phyloP scores from a whole-genome alignment of 2,329 filamentous ascomycete species.

The Magnaporthiopsis poae region DNA sequence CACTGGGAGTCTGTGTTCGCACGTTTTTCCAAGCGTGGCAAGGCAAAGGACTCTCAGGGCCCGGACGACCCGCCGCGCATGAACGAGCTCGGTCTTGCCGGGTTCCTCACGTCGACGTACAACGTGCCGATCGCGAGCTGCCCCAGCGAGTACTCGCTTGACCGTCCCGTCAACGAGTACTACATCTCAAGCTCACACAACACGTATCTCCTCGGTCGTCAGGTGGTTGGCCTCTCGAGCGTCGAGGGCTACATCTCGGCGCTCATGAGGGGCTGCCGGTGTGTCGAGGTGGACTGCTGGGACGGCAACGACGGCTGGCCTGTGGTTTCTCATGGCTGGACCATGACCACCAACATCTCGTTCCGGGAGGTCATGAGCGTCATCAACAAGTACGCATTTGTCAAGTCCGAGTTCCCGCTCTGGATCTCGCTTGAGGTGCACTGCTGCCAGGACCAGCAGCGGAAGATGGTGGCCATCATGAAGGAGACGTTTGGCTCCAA shows the following conservation, averaged over 20 bases:
- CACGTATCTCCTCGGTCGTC: slow-evolving; percentile 85
- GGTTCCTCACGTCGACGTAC: slow-evolving; percentile 63
- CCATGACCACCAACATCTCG: slow-evolving; percentile 75
- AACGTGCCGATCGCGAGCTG: slow-evolving; percentile 58
- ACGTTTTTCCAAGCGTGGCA: slow-evolving; percentile 54
- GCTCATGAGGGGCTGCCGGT: slow-evolving; percentile 79
- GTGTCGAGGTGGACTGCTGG: slow-evolving; percentile 97
- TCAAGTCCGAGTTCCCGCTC: slow-evolving; percentile 74
- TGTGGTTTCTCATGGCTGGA: slow-evolving; percentile 82
- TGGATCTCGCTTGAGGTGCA: slow-evolving; percentile 95
- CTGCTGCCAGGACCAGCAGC: slow-evolving; percentile 73
- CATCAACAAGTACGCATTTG: slow-evolving; percentile 90
- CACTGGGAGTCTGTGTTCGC: slow-evolving; percentile 66
- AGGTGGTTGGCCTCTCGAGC: slow-evolving; percentile 81
- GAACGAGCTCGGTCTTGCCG: slow-evolving; percentile 68
- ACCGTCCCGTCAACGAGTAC: slow-evolving; percentile 88
- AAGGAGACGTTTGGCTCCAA: slow-evolving; percentile 71
- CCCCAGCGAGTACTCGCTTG: slow-evolving; percentile 54
- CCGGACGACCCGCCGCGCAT: slow-evolving; percentile 42
- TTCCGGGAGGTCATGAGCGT: slow-evolving; percentile 88
- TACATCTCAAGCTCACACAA: slow-evolving; percentile 98
- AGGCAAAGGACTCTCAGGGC: slow-evolving; percentile 28
- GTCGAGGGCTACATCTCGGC: slow-evolving; percentile 90
- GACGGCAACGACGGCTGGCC: slow-evolving; percentile 81
- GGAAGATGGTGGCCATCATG: slow-evolving; percentile 82